phyloP scores from a whole-genome alignment of 73 alveolate genomes.

The Breviolum minutum region DNA sequence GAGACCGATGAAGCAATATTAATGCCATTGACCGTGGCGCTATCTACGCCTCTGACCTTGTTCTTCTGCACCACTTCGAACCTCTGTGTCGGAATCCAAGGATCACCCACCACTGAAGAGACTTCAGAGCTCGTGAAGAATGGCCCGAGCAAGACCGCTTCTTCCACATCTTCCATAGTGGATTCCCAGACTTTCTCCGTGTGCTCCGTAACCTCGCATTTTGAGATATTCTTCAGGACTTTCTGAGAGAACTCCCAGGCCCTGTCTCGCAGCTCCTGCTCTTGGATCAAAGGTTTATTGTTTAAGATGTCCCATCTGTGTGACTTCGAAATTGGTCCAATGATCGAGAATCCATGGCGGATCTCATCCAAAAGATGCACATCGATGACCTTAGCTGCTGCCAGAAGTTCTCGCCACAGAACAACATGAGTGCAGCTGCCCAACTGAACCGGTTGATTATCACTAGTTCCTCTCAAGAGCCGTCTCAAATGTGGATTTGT shows the following conservation, averaged over 20 bases:
- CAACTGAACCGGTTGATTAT: background rate
- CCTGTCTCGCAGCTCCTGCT: background rate
- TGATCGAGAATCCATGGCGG: background rate
- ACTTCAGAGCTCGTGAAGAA: background rate
- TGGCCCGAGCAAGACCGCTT: background rate
- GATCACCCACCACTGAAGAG: background rate
- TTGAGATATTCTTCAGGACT: background rate
- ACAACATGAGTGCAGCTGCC: background rate
- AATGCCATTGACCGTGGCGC: too few species aligned
- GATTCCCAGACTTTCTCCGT: background rate
- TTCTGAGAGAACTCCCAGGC: background rate
- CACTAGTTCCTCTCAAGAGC: background rate
- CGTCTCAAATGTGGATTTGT: background rate
- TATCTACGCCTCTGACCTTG: too few species aligned
- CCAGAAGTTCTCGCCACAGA: background rate
- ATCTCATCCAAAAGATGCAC: background rate
- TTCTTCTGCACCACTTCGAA: too few species aligned
- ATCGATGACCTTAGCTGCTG: background rate
- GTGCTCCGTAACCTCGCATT: background rate
- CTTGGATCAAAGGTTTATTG: background rate
- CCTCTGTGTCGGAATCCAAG: background rate
- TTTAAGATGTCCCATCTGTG: background rate
- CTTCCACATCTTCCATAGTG: constrained; percentile 13
- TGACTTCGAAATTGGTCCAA: background rate
- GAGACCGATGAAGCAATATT: too few species aligned